Evolutionary conservation across 768 basidiomycete species (phyloP).

Genomic region (Xerocomellus amylosporus): DNA sequence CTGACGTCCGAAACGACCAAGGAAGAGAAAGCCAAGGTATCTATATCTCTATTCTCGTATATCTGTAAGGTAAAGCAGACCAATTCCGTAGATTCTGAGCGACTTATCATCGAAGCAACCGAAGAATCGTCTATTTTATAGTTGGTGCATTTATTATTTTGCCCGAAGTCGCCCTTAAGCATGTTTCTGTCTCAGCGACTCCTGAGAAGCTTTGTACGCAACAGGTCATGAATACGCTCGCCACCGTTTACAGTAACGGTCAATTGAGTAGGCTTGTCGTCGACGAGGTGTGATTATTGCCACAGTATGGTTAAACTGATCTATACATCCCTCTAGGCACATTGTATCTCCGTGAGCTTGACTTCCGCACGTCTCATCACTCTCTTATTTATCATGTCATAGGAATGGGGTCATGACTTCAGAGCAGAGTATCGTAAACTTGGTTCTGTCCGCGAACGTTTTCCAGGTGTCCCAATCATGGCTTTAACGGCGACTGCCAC

Average conservation of each 20-base stretch:
- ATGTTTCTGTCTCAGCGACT: conserved; percentile 48
- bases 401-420: conserved; percentile 89
- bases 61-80: not conserved
- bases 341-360: conserved; percentile 72
- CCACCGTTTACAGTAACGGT: conserved; percentile 47
- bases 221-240: conserved; percentile 53
- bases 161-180: not conserved
- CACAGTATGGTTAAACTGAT: conserved; percentile 1
- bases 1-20: conserved; percentile 63
- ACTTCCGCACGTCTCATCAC: not conserved
- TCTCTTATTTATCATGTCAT: not conserved
- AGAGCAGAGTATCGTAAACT: conserved; percentile 70
- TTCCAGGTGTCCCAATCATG: conserved; percentile 76
- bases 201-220: conserved; percentile 66
- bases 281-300: conserved; percentile 58
- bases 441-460: conserved; percentile 65
- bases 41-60: conserved; percentile 17
- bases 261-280: conserved; percentile 73
- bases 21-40: conserved; percentile 55
- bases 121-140: conserved; percentile 63
- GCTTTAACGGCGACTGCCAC: conserved; percentile 86
- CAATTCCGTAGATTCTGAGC: conserved; percentile 47
- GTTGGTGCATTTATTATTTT: conserved; percentile 38
- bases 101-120: conserved; percentile 64
- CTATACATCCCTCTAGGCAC: conserved; percentile 48